Percentiles rank a stretch among this genome's conserved stretches.
Evolutionary conservation across 257 asterid species (phyloP).

Genomic region (Capsicum chinense): DNA sequence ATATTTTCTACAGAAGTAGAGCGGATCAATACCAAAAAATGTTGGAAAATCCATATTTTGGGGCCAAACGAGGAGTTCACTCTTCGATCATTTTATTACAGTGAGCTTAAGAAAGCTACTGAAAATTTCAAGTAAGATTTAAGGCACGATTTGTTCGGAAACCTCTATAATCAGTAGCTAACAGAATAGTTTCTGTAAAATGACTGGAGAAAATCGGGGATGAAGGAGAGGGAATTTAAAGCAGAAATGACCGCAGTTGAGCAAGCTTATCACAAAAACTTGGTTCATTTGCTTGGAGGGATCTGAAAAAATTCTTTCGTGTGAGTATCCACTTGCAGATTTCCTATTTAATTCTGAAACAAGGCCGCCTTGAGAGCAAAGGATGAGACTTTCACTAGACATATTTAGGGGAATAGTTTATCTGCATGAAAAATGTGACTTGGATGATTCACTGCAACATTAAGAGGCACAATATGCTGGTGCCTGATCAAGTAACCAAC

Average conservation of each 20-base stretch:
- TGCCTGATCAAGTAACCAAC: slow-evolving; percentile 24
- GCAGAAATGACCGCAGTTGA: slow-evolving; percentile 57
- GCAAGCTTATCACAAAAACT: slow-evolving; percentile 55
- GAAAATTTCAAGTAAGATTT: slow-evolving; percentile 50
- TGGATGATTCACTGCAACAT: slow-evolving; percentile 74
- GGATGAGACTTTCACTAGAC: slow-evolving; percentile 46
- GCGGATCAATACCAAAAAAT: slow-evolving; percentile 19
- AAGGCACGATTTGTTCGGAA: slow-evolving; percentile 52
- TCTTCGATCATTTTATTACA: slow-evolving; percentile 41
- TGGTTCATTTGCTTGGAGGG: slow-evolving; percentile 52
- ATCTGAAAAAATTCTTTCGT: slow-evolving; percentile 46
- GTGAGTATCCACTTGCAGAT: slow-evolving; percentile 55
- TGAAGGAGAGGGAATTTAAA: slow-evolving; percentile 53
- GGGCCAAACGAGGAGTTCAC: slow-evolving; percentile 38
- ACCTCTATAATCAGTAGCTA: slow-evolving; percentile 40
- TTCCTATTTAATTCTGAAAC: slow-evolving; percentile 37
- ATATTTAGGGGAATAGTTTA: slow-evolving; percentile 59
- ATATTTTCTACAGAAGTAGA: slow-evolving; percentile 24
- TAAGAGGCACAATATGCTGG: slow-evolving; percentile 61
- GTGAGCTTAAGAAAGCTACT: slow-evolving; percentile 46
- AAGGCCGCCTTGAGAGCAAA: slow-evolving; percentile 46
- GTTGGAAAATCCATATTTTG: slow-evolving; percentile 31
- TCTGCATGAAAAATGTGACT: slow-evolving; percentile 62
- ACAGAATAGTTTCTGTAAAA: slow-evolving; percentile 51
- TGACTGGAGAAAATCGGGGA: slow-evolving; percentile 42